Conservation (phyloP, 2,329 filamentous ascomycete species). For the Acephala macrosclerotiorum region DNA sequence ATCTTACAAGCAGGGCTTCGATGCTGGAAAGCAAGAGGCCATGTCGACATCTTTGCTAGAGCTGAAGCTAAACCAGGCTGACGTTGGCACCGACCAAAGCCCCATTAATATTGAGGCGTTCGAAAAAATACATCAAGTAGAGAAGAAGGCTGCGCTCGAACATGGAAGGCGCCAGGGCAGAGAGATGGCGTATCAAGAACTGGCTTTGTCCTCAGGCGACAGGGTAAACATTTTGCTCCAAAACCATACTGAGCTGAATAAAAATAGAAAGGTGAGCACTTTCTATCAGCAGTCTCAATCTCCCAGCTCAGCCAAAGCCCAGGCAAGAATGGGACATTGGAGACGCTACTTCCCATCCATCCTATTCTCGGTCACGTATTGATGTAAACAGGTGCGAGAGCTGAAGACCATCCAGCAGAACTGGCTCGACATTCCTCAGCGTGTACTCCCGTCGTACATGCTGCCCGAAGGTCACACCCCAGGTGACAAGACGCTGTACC, state of each 20-base stretch:
- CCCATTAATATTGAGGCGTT: not conserved
- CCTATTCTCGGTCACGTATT: too few species aligned
- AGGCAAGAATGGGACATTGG: too few species aligned
- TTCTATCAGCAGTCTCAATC: too few species aligned
- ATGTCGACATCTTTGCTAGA: too few species aligned
- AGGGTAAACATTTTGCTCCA: slow-evolving; percentile 2
- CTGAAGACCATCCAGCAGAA: slow-evolving; percentile 20
- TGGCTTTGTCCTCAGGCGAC: slow-evolving; percentile 13
- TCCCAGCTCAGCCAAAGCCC: too few species aligned
- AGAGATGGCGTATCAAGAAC: slow-evolving; percentile 18
- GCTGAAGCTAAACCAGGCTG: not conserved
- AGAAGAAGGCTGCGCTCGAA: not conserved
- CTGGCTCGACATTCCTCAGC: slow-evolving; percentile 20
- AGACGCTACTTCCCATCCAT: too few species aligned
- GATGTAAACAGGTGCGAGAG: slow-evolving; percentile 13
- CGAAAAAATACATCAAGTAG: not conserved
- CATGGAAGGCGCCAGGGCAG: slow-evolving; percentile 13
- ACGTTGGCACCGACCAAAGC: not conserved
- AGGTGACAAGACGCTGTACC: slow-evolving; percentile 24
- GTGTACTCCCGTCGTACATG: slow-evolving; percentile 22
- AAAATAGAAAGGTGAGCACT: slow-evolving; percentile 8
- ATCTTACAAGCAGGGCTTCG: slow-evolving; percentile 17
- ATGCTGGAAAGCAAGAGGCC: slow-evolving; percentile 9
- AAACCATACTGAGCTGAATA: slow-evolving; percentile 4
- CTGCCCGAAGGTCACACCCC: slow-evolving; percentile 23